A percentile compares a stretch with the other conserved stretches of the same genome.
Conservation (phyloP, 2,329 filamentous ascomycete species). For the Colletotrichum trifolii region DNA sequence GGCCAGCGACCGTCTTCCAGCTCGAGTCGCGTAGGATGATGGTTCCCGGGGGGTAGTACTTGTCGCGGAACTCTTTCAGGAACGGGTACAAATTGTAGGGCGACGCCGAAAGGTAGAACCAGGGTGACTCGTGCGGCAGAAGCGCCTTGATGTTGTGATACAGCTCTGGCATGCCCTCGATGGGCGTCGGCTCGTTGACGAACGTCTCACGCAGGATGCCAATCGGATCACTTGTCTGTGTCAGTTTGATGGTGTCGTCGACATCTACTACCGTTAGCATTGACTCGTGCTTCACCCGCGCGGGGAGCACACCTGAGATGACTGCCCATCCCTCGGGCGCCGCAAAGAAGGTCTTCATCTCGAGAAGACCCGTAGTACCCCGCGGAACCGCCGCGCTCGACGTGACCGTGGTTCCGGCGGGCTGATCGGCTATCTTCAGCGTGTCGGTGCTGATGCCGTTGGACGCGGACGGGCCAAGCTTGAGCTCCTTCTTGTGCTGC, state of each 20-base stretch:
- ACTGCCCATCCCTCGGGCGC: slow-evolving; percentile 84
- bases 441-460: slow-evolving; percentile 79
- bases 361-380: slow-evolving; percentile 64
- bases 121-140: slow-evolving; percentile 71
- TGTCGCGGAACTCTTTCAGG: slow-evolving; percentile 77
- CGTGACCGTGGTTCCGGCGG: slow-evolving; percentile 58
- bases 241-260: slow-evolving; percentile 96
- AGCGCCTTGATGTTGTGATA: slow-evolving; percentile 73
- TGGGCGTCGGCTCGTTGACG: slow-evolving; percentile 76
- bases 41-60: slow-evolving; percentile 80
- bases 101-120: slow-evolving; percentile 94
- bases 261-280: slow-evolving; percentile 68
- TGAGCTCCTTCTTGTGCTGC: slow-evolving; percentile 61
- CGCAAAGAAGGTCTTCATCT: slow-evolving; percentile 79
- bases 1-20: slow-evolving; percentile 85
- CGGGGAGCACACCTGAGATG: slow-evolving; percentile 69
- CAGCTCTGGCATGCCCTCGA: slow-evolving; percentile 85
- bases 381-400: slow-evolving; percentile 62
- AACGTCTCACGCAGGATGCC: slow-evolving; percentile 89
- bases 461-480: slow-evolving; percentile 75
- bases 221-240: slow-evolving; percentile 80
- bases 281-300: slow-evolving; percentile 24
- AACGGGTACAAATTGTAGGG: slow-evolving; percentile 96
- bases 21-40: slow-evolving; percentile 86
- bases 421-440: slow-evolving; percentile 60